Conservation (phyloP, 352 stramenopile genomes). For the Phytophthora palmivora region DNA sequence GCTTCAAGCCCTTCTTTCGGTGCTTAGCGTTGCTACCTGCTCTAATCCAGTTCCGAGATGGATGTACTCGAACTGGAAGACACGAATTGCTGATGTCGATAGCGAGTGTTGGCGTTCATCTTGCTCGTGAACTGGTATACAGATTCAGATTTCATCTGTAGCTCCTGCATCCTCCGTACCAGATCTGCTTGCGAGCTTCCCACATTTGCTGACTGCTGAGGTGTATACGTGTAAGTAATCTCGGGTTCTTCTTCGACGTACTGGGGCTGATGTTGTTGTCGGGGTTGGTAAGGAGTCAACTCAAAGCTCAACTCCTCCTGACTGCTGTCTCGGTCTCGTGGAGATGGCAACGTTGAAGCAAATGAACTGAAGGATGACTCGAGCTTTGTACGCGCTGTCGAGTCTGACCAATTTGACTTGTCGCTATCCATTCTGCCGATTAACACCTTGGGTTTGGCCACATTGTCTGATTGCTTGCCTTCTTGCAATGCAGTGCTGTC, state of each 20-base stretch:
- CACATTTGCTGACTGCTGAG: not conserved
- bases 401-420: conserved; percentile 7
- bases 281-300: conserved; percentile 21
- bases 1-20: conserved; percentile 15
- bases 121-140: conserved; percentile 69
- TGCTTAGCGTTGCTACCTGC: not conserved
- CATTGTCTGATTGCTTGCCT: conserved; percentile 3
- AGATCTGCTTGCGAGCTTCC: conserved; percentile 28
- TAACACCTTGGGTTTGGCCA: conserved; percentile 13
- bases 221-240: conserved; percentile 15
- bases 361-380: conserved; percentile 26
- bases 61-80: conserved; percentile 11
- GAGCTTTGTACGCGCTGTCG: conserved; percentile 11
- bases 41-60: conserved; percentile 41
- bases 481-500: conserved; percentile 2
- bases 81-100: conserved; percentile 23
- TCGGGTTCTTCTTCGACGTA: conserved; percentile 24
- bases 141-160: conserved; percentile 63
- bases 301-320: conserved; percentile 27
- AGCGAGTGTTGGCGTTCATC: conserved; percentile 36
- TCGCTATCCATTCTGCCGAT: conserved; percentile 17
- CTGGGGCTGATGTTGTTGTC: conserved; percentile 22
- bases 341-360: conserved; percentile 26
- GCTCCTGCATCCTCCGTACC: conserved; percentile 58
- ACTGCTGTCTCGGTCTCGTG: conserved; percentile 23